Base-by-base conservation (phyloP, 495 filamentous ascomycete genomes). In the Neohortaea acidophila region DNA sequence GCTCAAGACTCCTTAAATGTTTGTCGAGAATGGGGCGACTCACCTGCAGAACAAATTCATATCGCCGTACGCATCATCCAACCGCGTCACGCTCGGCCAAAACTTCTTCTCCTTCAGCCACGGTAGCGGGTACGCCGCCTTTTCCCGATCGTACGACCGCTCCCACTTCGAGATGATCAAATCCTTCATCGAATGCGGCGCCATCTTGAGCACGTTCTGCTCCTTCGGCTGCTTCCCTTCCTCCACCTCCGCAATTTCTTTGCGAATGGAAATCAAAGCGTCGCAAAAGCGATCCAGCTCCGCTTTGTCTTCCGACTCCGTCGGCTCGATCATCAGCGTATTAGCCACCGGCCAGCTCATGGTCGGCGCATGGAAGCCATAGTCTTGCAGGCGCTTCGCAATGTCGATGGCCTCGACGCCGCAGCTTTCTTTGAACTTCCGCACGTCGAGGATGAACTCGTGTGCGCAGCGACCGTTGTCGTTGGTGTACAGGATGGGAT, bases 251-350 rank as follows among this genome's bases (percentile, higher is more conserved):
- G 70, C 67, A 47, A 97, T 94, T 61, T 97, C 89, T 31, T 67
- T 55, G 23, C 91, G 75, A 55, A 97, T 96, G 39, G 72, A 73
- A 48, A 97, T 84, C 19, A 97, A 66, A 2, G 91, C 84, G 43
- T 94, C 79, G 45, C 84, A 84, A 67, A 94, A 97, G 4, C 89
- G 77, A 59, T 96, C 91, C 1, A 97, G 70, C 63, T 97, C 89
- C 44, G 80, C 81, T 56, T 91, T 81, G 58, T 73, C 82, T 63
- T 97, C 89, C 13, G 77, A 84, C 63, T 97, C 89, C 0, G 89
- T 97, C 22, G 89, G 89, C 66, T 97, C 89, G 49, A 97, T 92
- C 89, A 97, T 97, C 14, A 97, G 73, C 1, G 89, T 97, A 59
- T 89, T 89, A 31, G 84, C 68, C 2, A 97, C 87, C 4, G 89